Percentiles rank a stretch among this genome's conserved stretches.
phyloP scores from a whole-genome alignment of 257 asterid genomes.

The Cordia subcordata region DNA sequence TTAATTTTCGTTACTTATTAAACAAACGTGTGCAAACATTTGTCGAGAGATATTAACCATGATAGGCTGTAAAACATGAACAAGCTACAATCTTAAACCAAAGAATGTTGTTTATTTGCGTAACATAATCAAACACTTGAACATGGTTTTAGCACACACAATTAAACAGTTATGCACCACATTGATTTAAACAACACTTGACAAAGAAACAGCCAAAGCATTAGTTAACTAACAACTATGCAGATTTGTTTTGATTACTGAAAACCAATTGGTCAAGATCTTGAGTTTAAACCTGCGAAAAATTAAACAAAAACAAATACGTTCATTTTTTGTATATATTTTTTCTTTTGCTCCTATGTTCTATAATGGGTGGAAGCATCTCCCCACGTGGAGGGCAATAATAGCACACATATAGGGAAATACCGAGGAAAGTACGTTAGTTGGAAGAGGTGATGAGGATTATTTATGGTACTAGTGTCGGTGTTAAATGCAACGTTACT shows the following conservation, averaged over 20 bases:
- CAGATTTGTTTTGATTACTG: not conserved
- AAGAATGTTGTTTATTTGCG: not conserved
- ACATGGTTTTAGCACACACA: too few relatives aligned
- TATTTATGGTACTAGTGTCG: conserved; percentile 20
- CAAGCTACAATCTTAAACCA: not conserved
- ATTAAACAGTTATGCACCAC: not conserved
- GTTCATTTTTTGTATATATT: too few relatives aligned
- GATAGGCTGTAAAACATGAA: not conserved
- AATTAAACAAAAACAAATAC: too few relatives aligned
- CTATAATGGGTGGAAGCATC: conserved; percentile 6
- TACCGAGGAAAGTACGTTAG: conserved; percentile 11
- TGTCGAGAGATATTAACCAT: not conserved
- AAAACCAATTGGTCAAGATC: too few relatives aligned
- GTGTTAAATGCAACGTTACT: conserved; percentile 18
- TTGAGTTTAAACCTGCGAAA: too few relatives aligned
- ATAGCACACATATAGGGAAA: conserved; percentile 21
- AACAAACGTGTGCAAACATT: too few relatives aligned
- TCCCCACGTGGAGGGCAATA: conserved; percentile 43
- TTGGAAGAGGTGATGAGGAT: conserved; percentile 6
- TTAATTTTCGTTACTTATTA: too few relatives aligned
- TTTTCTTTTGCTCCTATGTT: too few relatives aligned
- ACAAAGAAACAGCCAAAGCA: not conserved
- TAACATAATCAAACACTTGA: not conserved
- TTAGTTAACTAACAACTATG: not conserved
- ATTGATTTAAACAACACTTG: not conserved